Percentiles rank a stretch among this genome's conserved stretches.
Conservation (phyloP, 192 early-diverging fungal species). For the Gigaspora rosea region DNA sequence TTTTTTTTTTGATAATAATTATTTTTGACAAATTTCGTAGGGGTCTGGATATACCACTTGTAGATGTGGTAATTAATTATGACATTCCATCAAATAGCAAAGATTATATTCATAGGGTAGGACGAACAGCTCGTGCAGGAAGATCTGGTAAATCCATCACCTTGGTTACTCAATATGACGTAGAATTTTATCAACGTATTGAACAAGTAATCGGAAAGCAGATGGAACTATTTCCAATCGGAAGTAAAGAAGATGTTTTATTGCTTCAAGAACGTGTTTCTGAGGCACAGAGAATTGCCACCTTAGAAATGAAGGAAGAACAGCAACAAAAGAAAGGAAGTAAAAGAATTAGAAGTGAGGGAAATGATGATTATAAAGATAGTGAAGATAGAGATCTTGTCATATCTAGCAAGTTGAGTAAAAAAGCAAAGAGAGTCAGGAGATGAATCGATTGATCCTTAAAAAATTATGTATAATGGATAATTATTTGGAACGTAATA, state of each 20-base stretch:
- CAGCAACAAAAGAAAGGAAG: conserved; percentile 50
- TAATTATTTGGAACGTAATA: too few species aligned
- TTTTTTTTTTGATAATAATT: too few species aligned
- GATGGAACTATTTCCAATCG: conserved; percentile 76
- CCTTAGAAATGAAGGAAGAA: conserved; percentile 84
- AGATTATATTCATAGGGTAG: conserved; percentile 88
- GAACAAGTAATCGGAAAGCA: conserved; percentile 90
- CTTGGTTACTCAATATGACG: conserved; percentile 89
- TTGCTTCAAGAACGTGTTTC: conserved; percentile 91
- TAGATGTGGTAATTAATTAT: conserved; percentile 96
- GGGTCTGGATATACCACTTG: conserved; percentile 94
- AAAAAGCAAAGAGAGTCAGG: conserved; percentile 10
- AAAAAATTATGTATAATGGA: too few species aligned
- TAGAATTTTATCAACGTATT: conserved; percentile 92
- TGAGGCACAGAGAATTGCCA: conserved; percentile 87
- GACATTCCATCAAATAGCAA: conserved; percentile 90
- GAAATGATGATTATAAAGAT: conserved; percentile 31
- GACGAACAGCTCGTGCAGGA: conserved; percentile 83
- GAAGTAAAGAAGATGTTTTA: conserved; percentile 82
- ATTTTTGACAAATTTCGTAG: conserved; percentile 35
- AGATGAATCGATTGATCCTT: not conserved
- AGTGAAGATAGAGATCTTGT: conserved; percentile 26
- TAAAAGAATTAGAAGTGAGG: conserved; percentile 37
- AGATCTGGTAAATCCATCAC: conserved; percentile 79
- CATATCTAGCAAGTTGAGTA: not conserved